These are phyloP conservation scores for Colletotrichum somersetense DNA, from an alignment of 2,329 filamentous ascomycete genomes.

Conservation along the genomic window DNA sequence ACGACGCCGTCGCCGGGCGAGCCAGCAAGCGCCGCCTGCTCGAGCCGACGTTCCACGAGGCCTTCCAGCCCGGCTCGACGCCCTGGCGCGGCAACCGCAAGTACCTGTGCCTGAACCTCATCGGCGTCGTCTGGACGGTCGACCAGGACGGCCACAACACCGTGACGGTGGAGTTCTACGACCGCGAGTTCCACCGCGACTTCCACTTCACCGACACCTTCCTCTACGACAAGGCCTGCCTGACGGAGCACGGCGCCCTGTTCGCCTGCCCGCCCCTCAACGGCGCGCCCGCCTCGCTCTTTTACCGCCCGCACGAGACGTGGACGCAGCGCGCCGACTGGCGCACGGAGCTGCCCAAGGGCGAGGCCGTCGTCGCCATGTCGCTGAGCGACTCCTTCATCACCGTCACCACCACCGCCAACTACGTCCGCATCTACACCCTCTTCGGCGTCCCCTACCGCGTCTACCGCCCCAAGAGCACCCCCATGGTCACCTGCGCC, in stretches of 20 bases:
- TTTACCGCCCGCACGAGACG: slow-evolving; percentile 96
- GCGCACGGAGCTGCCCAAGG: slow-evolving; percentile 86
- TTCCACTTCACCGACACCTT: slow-evolving; percentile 99
- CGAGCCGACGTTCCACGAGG: slow-evolving; percentile 78
- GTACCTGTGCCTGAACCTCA: slow-evolving; percentile 92
- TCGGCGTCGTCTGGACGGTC: slow-evolving; percentile 96
- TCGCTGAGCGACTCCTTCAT: slow-evolving; percentile 92
- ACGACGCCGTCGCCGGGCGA: slow-evolving; percentile 51
- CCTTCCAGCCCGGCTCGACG: slow-evolving; percentile 94
- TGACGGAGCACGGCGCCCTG: slow-evolving; percentile 85
- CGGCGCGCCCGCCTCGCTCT: slow-evolving; percentile 80
- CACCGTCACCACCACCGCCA: slow-evolving; percentile 86
- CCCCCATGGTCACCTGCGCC: slow-evolving; percentile 90
- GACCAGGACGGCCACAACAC: slow-evolving; percentile 95
- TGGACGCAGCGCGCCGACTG: slow-evolving; percentile 94
- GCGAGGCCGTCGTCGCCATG: slow-evolving; percentile 89
- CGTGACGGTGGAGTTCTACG: slow-evolving; percentile 97
- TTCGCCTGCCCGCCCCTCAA: slow-evolving; percentile 80
- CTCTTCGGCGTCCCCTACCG: slow-evolving; percentile 91
- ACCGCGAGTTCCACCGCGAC: slow-evolving; percentile 90
- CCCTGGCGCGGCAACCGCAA: slow-evolving; percentile 95
- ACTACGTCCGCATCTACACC: slow-evolving; percentile 93
- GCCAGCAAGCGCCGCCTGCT: slow-evolving; percentile 63
- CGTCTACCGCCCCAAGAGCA: slow-evolving; percentile 92
- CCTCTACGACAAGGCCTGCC: slow-evolving; percentile 94